These are phyloP conservation scores for Rhynchospora breviuscula DNA, from an alignment of 176 grass and related monocot species.

Conservation along the genomic window DNA sequence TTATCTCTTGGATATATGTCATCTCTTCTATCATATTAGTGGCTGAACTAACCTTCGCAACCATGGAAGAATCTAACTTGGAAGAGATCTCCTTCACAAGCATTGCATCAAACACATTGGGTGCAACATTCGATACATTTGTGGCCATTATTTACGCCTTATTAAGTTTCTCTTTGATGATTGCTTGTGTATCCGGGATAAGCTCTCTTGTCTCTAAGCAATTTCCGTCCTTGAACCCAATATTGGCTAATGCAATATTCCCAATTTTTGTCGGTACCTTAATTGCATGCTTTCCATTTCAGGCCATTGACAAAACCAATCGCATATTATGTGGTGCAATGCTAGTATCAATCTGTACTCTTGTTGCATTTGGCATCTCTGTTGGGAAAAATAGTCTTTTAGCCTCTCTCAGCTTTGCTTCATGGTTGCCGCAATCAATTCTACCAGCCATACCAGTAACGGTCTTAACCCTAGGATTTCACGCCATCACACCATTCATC, in stretches of 20 bases:
- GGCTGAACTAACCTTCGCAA: constrained; percentile 61
- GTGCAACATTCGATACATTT: constrained; percentile 27
- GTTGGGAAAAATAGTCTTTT: constrained; percentile 53
- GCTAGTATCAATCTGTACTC: constrained; percentile 51
- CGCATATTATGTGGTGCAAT: constrained; percentile 58
- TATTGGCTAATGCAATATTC: constrained; percentile 45
- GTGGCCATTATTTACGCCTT: constrained; percentile 58
- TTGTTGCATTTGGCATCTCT: constrained; percentile 53
- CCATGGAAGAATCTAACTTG: constrained; percentile 41
- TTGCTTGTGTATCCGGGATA: constrained; percentile 70
- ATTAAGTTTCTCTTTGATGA: constrained; percentile 67
- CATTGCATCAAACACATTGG: constrained; percentile 63
- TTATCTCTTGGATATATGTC: constrained; percentile 74
- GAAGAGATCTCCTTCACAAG: constrained; percentile 82
- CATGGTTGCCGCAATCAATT: constrained; percentile 43
- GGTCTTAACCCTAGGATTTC: constrained; percentile 69
- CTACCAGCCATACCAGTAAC: constrained; percentile 56
- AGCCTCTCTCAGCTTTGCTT: constrained; percentile 36
- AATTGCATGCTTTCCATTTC: constrained; percentile 70
- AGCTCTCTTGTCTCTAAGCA: constrained; percentile 47
- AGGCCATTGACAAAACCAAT: constrained; percentile 57
- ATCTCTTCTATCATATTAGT: constrained; percentile 74
- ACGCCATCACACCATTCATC: constrained; percentile 76
- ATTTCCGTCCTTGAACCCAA: constrained; percentile 33
- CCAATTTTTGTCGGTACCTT: constrained; percentile 49